Evolutionary conservation across 768 basidiomycete genomes (phyloP), one percentile per base, ranked within the genome.

Genomic region (Rhodosporidiobolus odoratus): DNA sequence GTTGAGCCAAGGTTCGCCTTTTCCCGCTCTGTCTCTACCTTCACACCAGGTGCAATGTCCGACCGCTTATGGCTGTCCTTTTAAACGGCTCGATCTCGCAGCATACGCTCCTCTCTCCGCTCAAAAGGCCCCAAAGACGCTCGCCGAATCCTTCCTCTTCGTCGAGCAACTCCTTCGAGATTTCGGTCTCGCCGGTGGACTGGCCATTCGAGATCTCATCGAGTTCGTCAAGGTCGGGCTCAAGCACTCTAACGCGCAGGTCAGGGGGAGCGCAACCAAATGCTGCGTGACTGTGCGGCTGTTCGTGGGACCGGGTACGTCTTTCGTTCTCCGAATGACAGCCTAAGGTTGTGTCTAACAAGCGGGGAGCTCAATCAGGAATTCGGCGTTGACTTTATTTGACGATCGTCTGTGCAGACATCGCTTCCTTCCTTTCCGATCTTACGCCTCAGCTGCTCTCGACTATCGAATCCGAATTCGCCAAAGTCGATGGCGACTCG

Each of bases 41-140:
- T 58, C 52, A 30, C 43, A 8, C 7, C 2, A 23, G 16, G 23
- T 23, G n/a, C 32, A 35, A 1, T 16, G 40, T 23, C 43, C 13
- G 13, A 45, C 23, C 13, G 23, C 43, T 45, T 45, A 12, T 12
- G 43, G 13, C 13, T 23, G 12, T 12, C 12, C 43, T 45, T 23
- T 23, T 45, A 12, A 12, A 45, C 43, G 12, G 13, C 43, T 45
- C 43, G 23, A 13, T 23, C 43, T 45, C 30, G 2, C 71, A 96
- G 96, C 87, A 0, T 99, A 96, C 78, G 96, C 97, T 32, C 89
- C 95, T 0, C 81, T 99, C 76, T 85, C 86, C 37, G 96, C 94
- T 80, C 92, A 93, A 79, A 99, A 99, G 79, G 95, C 96, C 5
- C 95, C 96, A 0, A 99, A 98, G 80, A 91, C 92, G 52, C 84